Evolutionary conservation across 116 monocot species (phyloP), one percentile per base, ranked within the genome.

Genomic region (Dioscorea cayenensis): DNA sequence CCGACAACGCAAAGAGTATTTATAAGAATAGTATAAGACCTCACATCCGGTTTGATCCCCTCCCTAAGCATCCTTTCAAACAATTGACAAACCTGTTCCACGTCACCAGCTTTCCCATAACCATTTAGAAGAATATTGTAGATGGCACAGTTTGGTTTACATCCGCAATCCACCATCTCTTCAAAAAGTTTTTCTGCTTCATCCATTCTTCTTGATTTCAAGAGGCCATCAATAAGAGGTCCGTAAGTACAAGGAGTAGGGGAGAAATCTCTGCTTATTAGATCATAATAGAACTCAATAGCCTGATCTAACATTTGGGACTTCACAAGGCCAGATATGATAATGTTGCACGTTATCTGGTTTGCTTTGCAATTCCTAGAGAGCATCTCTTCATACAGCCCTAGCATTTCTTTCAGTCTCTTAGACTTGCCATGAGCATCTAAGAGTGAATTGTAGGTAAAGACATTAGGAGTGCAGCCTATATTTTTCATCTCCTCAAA

Each of bases 81-180:
- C 14, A 88, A 59, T 17, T 85, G 62, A 68, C 71, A 77, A 20
- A 77, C 87, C 63, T 79, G 89, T 28, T 87, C 83, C 0, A 83
- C 29, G 50, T 88, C 67, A 69, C 97, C 83, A 25, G 81, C 74
- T 69, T 91, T 99, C 37, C 72, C 88, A 78, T 77, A 89, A 19
- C 99, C 99, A 78, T 86, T 86, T 51, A 99, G 82, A 32, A 99
- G 81, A 70, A 99, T 99, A 64, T 99, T 99, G 66, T 91, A 99
- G 71, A 99, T 87, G 18, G 89, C 87, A 78, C 78, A 81, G 71
- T 99, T 99, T 48, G 89, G 88, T 73, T 67, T 89, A 78, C 99
- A 99, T 38, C 86, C 81, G 74, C 81, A 86, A 21, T 77, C 78
- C 36, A 76, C 50, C 99, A 99, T 99, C 81, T 99, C 99, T 59